Evolutionary conservation across 495 filamentous ascomycete species (phyloP).

Genomic region (Coniosporium apollinis): DNA sequence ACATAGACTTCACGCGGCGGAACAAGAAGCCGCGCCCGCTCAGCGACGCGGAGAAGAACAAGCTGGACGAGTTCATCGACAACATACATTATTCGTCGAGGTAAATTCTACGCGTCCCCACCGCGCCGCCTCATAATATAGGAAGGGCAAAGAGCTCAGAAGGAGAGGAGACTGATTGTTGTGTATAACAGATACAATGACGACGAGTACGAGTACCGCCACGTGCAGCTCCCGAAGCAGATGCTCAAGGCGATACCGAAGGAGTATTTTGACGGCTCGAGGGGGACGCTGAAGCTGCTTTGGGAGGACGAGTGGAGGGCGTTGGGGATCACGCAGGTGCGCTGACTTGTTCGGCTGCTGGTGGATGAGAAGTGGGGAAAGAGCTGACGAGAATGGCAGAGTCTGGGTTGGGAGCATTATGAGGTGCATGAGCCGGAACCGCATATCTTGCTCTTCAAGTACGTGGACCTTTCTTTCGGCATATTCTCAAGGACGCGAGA

Average conservation of each 20-base stretch:
- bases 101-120: too few species aligned
- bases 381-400: slow-evolving; percentile 33
- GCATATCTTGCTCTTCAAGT: slow-evolving; percentile 98
- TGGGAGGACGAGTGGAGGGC: slow-evolving; percentile 98
- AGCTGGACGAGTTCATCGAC: slow-evolving; percentile 80
- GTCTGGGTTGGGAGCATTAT: slow-evolving; percentile 96
- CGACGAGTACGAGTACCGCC: slow-evolving; percentile 77
- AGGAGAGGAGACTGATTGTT: background rate
- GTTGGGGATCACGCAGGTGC: slow-evolving; percentile 87
- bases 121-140: too few species aligned
- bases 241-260: slow-evolving; percentile 96
- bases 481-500: too few species aligned
- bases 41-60: slow-evolving; percentile 60
- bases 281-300: slow-evolving; percentile 85
- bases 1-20: slow-evolving; percentile 66
- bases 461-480: slow-evolving; percentile 23
- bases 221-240: slow-evolving; percentile 90
- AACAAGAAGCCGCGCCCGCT: slow-evolving; percentile 71
- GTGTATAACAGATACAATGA: slow-evolving; percentile 55
- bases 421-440: slow-evolving; percentile 98
- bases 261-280: slow-evolving; percentile 80
- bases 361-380: slow-evolving; percentile 4
- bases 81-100: slow-evolving; percentile 87
- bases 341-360: slow-evolving; percentile 1
- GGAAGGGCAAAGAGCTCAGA: too few species aligned